Evolutionary conservation across 805 yeast species (phyloP), one percentile per base, ranked within the genome.

Genomic region (Metschnikowia drakensbergensis): DNA sequence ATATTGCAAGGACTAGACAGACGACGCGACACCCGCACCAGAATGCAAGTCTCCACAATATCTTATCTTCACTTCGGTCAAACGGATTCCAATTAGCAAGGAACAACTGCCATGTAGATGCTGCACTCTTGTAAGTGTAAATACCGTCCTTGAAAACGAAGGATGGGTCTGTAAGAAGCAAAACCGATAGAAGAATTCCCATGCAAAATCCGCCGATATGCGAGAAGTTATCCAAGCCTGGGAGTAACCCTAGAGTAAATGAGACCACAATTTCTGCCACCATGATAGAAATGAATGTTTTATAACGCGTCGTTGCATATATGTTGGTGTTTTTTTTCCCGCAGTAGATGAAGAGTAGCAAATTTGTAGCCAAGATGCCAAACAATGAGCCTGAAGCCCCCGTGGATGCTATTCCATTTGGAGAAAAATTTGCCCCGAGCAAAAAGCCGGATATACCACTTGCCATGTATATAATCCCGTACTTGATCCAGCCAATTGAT

Each of bases 301-400:
- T 68, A 52, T 80, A 86, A 38, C 69, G 70, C 26, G 71, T 70
- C 25, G 76, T 73, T 13, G 69, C 74, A 50, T 72, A 73, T 50
- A 71, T 56, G 57, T 73, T 73, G n/a, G 75, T 65, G 52, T 76
- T 71, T 53, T 76, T 66, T 60, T 71, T 70, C 47, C 84, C 83
- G 56, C 77, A 72, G 58, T 72, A 75, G 1, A 83, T 61, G 41
- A 83, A 68, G 57, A 83, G 71, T 6, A 83, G 58, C 36, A 85
- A 62, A 58, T 84, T 83, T 6, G 82, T 64, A 2, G 87, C 85
- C 48, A 85, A 77, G 28, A 85, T 66, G 1, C 91, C 91, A 62
- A 85, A 84, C 32, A 85, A 66, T 1, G 88, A 77, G 3, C 91
- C 91, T 8, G 84, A 78, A 1, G 88, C 87, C 4, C 91, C 91